Conservation (phyloP, 495 filamentous ascomycete species). For the Aspergillus olivimuriae region DNA sequence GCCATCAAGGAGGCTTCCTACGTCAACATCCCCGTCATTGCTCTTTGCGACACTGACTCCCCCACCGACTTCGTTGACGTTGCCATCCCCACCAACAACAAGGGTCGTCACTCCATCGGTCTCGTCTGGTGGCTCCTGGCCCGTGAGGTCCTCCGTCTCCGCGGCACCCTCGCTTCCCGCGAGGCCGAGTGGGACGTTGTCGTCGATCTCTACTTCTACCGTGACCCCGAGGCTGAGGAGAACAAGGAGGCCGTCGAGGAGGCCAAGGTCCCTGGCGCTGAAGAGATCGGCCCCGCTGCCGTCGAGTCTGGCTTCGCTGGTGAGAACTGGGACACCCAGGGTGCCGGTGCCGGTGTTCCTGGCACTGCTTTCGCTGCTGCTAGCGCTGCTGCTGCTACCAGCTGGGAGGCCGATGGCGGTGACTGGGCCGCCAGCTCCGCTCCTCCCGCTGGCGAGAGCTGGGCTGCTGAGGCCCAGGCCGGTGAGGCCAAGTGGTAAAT, state of each 20-base stretch:
- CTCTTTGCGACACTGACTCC: constrained; percentile 97
- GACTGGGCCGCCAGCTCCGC: constrained; percentile 64
- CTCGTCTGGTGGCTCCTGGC: constrained; percentile 99
- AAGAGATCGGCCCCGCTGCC: constrained; percentile 75
- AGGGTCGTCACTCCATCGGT: constrained; percentile 97
- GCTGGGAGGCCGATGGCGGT: constrained; percentile 75
- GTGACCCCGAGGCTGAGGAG: constrained; percentile 97
- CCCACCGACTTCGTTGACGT: constrained; percentile 99
- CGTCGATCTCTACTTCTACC: constrained; percentile 99
- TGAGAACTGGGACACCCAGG: constrained; percentile 51
- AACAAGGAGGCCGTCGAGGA: constrained; percentile 79
- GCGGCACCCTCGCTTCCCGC: constrained; percentile 87
- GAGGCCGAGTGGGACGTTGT: constrained; percentile 98
- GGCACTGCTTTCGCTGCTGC: constrained; percentile 57
- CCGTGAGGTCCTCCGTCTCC: constrained; percentile 97
- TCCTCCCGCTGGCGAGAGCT: constrained; percentile 53
- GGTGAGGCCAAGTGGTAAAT: constrained; percentile 63
- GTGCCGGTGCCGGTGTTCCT: constrained; percentile 51
- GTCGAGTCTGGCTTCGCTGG: constrained; percentile 74
- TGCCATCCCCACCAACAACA: constrained; percentile 99
- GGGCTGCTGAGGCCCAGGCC: constrained; percentile 52
- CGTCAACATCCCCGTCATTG: constrained; percentile 99
- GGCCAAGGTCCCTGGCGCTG: constrained; percentile 63
- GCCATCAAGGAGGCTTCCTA: constrained; percentile 99
- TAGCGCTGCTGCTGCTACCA: constrained; percentile 52